A percentile compares a stretch with the other conserved stretches of the same genome.
Evolutionary conservation across 2,329 filamentous ascomycete species (phyloP).

Genomic region (Cadophora gregata): DNA sequence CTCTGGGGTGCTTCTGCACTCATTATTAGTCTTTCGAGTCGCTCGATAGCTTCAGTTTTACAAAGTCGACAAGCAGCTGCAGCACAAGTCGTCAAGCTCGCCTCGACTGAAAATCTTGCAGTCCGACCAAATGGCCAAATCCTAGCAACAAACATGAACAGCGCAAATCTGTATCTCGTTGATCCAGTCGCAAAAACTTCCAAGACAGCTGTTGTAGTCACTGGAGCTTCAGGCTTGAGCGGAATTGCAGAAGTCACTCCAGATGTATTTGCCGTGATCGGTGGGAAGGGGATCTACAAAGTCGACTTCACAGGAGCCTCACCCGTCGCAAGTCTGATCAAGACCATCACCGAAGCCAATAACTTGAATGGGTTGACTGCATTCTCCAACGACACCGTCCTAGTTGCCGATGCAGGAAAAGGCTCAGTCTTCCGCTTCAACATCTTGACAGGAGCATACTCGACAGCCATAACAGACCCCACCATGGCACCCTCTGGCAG

Average conservation of each 20-base stretch:
- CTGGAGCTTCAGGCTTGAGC: conserved; percentile 37
- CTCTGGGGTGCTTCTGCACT: conserved; percentile 7
- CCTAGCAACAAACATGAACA: conserved; percentile 22
- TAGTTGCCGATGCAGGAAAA: conserved; percentile 34
- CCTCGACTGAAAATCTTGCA: conserved; percentile 22
- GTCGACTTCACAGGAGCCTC: conserved; percentile 26
- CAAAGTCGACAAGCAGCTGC: conserved; percentile 18
- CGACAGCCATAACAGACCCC: conserved; percentile 15
- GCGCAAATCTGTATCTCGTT: conserved; percentile 23
- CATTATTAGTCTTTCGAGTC: background rate
- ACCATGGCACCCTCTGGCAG: conserved; percentile 15
- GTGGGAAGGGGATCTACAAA: conserved; percentile 28
- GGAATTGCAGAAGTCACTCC: conserved; percentile 46
- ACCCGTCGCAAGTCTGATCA: conserved; percentile 14
- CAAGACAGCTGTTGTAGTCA: conserved; percentile 17
- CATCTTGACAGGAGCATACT: conserved; percentile 35
- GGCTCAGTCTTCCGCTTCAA: conserved; percentile 37
- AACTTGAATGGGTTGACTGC: conserved; percentile 22
- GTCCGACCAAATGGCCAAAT: conserved; percentile 24
- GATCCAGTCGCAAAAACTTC: conserved; percentile 22
- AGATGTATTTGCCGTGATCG: conserved; percentile 42
- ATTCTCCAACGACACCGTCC: conserved; percentile 26
- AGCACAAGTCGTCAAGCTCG: conserved; percentile 18
- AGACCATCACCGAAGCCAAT: conserved; percentile 16
- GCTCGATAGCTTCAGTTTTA: background rate